A percentile compares a stretch with the other conserved stretches of the same genome.
Conservation (phyloP, 352 stramenopile genomes). For the Pythium plurisporium region DNA sequence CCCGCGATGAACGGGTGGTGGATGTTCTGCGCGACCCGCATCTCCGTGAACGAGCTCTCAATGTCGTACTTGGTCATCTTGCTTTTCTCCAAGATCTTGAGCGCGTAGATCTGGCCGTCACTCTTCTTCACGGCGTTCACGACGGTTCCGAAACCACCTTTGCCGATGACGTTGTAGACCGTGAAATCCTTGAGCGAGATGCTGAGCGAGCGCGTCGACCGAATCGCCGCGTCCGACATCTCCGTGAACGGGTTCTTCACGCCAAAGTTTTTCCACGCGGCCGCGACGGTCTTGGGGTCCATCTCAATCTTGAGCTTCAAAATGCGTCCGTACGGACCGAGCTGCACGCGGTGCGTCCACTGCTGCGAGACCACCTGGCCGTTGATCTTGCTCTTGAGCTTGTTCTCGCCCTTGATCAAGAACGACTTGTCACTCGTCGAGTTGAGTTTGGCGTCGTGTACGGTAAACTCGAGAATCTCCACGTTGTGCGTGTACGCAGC, state of each 20-base stretch:
- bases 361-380: slow-evolving; percentile 63
- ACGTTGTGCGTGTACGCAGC: slow-evolving; percentile 73
- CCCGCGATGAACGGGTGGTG: slow-evolving; percentile 86
- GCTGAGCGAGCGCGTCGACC: slow-evolving; percentile 78
- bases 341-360: slow-evolving; percentile 72
- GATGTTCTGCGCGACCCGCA: slow-evolving; percentile 86
- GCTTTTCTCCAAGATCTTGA: slow-evolving; percentile 89
- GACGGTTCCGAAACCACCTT: slow-evolving; percentile 85
- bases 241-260: slow-evolving; percentile 80
- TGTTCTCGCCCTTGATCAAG: slow-evolving; percentile 76
- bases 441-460: slow-evolving; percentile 61
- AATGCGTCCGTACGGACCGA: slow-evolving; percentile 78
- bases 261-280: slow-evolving; percentile 77
- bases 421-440: slow-evolving; percentile 55
- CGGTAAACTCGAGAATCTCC: slow-evolving; percentile 70
- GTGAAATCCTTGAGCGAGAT: slow-evolving; percentile 90
- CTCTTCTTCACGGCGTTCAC: slow-evolving; percentile 89
- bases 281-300: slow-evolving; percentile 62
- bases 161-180: slow-evolving; percentile 88
- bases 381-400: slow-evolving; percentile 77
- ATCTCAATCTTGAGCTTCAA: slow-evolving; percentile 76
- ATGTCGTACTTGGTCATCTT: slow-evolving; percentile 91
- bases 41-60: slow-evolving; percentile 86
- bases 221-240: slow-evolving; percentile 68
- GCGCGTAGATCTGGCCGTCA: slow-evolving; percentile 86